Base-by-base conservation (phyloP, 2,329 filamentous ascomycete species). In the Scedosporium apiospermum region DNA sequence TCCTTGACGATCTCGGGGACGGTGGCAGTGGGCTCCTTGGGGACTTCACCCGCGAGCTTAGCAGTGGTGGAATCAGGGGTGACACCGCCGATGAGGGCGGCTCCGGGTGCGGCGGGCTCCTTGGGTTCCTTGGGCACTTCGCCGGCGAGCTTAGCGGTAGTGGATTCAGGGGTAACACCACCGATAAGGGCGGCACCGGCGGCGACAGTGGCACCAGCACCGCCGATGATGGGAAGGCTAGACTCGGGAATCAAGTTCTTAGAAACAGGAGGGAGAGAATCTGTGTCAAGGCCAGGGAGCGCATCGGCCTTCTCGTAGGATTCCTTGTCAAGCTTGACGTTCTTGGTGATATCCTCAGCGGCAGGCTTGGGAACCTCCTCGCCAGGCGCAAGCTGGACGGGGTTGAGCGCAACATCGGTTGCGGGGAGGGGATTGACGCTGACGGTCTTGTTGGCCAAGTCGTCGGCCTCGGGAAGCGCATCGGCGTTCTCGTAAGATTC, bases 401-500 rank as follows among this genome's bases (percentile, higher is more conserved):
- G 93, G 75, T 97, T 96, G 64, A 91, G 85, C 34, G 76, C 82
- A 46, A 83, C 84, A 44, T 80, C 78, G 21, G 83, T 79, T 63
- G 86, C 85, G 27, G 86, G 86, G 41, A 88, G 75, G 23, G 86
- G 86, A 68, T 82, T 82, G 67, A 88, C 74, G 69, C 79, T 74
- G 71, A 91, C 75, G 63, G 78, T 74, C 72, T 84, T 78, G 66
- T 81, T 57, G 53, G 23, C 53, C 63, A 86, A 82, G 70, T 89
- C 88, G 66, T 87, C 86, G 4, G 74, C 90, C 90, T 81, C 82
- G 60, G 81, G 79, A 46, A 86, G 74, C 63, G 86, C 82, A 69
- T 88, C 88, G 66, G 87, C 86, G 74, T 90, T 90, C 73, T 95
- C 88, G 74, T 96, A 96, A 1, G 91, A 93, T 67, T 86, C 89